Base-by-base conservation (phyloP, 83 land plant genomes). In the Picea abies region DNA sequence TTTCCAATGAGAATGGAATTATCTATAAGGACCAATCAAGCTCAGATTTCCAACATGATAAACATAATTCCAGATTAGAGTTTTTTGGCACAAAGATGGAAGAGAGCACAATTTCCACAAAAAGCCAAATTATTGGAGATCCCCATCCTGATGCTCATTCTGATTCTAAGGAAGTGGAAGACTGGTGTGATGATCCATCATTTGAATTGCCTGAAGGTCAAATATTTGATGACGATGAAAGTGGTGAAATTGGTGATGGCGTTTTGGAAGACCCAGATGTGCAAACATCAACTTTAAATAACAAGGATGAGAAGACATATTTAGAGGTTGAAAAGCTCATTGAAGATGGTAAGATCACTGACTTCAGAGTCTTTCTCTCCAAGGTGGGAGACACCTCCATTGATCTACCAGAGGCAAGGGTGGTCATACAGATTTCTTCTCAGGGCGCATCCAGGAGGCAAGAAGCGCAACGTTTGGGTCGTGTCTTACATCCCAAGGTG, bases 231-330 rank as follows among this genome's bases (percentile, higher is more conserved):
- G 52, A 49, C 29, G 10, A 49, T 49, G 81, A 65, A 32, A n/a
- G 39, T 12, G 61, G 25, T 12, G 79, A 61, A 35, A 60, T 25
- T 20, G 70, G 83, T 15, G 81, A 63, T 29, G 86, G 85, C 9
- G 79, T 20, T n/a, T 0, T 12, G 47, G 83, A 82, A 47, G 73
- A 37, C 0, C 26, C 5, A n/a, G 91, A 83, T 29, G 52, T 81
- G 68, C 67, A 62, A 78, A 49, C 71, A 14, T 87, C 90, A 14
- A n/a, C 66, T 35, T 44, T 88, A 19, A 63, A 86, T 80, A 86
- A 82, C 76, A 81, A 80, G 14, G 92, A 86, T 15, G 85, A 80
- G 82, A 84, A 84, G 68, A 47, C 79, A 35, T 84, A 80, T 67
- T 80, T 82, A 39, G 70, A 62, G 32, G 82, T 85, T 78, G 84